Evolutionary conservation across 306 rosid genomes (phyloP).

Genomic region (Luffa aegyptiaca): DNA sequence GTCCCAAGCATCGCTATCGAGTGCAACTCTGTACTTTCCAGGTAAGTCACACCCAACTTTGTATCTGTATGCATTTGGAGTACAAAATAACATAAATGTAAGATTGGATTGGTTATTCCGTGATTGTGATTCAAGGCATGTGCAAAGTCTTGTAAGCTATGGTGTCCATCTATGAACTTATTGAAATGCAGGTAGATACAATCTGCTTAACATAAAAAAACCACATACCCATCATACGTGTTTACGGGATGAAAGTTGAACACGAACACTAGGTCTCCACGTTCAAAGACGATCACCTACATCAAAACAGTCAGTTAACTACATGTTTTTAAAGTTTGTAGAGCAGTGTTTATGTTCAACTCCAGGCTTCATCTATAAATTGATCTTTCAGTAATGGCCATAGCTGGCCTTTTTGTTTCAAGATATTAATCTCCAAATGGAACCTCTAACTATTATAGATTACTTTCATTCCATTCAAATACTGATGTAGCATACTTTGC

Average conservation of each 20-base stretch:
- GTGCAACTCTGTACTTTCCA: slow-evolving; percentile 91
- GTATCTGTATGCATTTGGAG: slow-evolving; percentile 39
- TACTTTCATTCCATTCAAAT: neutral
- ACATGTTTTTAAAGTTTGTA: neutral
- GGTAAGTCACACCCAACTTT: slow-evolving; percentile 97
- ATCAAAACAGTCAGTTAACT: neutral
- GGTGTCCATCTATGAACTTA: neutral
- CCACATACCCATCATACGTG: slow-evolving; percentile 66
- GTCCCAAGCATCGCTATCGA: slow-evolving; percentile 73
- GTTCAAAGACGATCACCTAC: slow-evolving; percentile 88
- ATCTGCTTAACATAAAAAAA: slow-evolving; percentile 9
- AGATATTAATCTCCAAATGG: neutral
- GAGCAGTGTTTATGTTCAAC: neutral
- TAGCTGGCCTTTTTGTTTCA: neutral
- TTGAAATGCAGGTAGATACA: neutral
- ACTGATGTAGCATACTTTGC: neutral
- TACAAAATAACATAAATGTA: neutral
- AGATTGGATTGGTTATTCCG: neutral
- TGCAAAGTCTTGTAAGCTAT: neutral
- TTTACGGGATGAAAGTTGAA: slow-evolving; percentile 86
- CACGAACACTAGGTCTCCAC: slow-evolving; percentile 83
- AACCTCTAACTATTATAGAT: neutral
- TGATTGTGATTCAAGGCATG: neutral
- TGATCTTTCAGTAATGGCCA: neutral
- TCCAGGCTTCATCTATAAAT: neutral